Evolutionary conservation across 139 green algal species (phyloP), one percentile per base, ranked within the genome.

Genomic region (Coccomyxa sp.): DNA sequence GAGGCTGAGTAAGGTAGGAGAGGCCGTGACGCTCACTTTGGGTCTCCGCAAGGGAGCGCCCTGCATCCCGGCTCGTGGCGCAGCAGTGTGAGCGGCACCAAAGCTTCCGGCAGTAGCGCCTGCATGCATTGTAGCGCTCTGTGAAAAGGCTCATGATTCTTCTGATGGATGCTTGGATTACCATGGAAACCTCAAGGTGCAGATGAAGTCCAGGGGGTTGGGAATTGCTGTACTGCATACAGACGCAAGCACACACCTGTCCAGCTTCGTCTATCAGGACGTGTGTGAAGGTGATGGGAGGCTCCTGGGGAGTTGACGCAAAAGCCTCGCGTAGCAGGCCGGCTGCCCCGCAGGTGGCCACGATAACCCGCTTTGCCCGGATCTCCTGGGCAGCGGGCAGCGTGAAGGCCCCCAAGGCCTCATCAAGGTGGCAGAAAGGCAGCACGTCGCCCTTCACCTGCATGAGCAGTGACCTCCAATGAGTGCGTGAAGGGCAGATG

Each of bases 251-350:
- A 34, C 38, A 40, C 39, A 83, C 88, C 86, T 92, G 86, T 0
- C 87, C 90, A 22, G 88, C 87, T 72, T 93, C 90, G 76, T 94
- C 91, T 44, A 95, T 86, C 39, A 93, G 75, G 2, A 94, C 88
- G 50, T 94, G 85, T 6, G 71, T 85, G 80, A 91, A 95, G 54
- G 55, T 73, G 73, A 39, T 83, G 54, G 29, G 10, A 37, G 68
- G 22, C 22, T 16, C 6, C 44, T 36, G 72, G 41, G 7, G 39
- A 8, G 0, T 68, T n/a, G n/a, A n/a, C n/a, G n/a, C n/a, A n/a
- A n/a, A n/a, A n/a, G n/a, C 81, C 73, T 77, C 74, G 33, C 74
- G 79, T 54, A 86, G 55, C 58, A 83, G 41, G 40, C 37, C 77
- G 41, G 87, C 85, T 0, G 74, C 84, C 39, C 72, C 69, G 80